Base-by-base conservation (phyloP, 2,329 filamentous ascomycete genomes). In the Nannizziopsis arthrosporioides region DNA sequence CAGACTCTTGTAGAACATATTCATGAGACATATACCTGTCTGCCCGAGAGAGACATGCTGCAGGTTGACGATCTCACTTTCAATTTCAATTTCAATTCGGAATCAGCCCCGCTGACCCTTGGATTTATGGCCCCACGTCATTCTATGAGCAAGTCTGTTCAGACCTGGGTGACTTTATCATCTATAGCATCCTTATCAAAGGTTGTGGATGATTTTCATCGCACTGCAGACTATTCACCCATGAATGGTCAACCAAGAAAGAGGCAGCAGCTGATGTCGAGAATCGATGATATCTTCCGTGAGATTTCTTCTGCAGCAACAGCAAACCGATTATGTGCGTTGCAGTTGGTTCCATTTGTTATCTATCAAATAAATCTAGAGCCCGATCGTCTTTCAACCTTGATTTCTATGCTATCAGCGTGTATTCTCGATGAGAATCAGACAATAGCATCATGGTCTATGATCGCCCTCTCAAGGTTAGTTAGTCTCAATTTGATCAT, bases 381-480 rank as follows among this genome's bases (percentile, higher is more conserved):
- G 2, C 55, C 66, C 30, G 74, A 80, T 30, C 75, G 78, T 9
- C 66, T 82, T 19, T 63, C 67, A 4, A 70, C 73, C 0, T 61
- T 82, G 3, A 60, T 92, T 2, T 70, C 73, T 7, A 73, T 76
- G 38, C 66, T 93, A 12, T 67, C 73, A 12, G 63, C 68, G 9
- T 72, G 75, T 46, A 77, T 84, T 38, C 73, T 77, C 8, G 84
- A 92, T 58, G 89, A 94, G 57, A 80, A 83, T 55, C 67, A 69
- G 11, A 64, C 66, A 7, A 69, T 82, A 36, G 77, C 81, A 6
- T 85, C 81, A 0, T 98, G 92, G 92, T 82, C 87, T 14, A 79
- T 94, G 70, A 64, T 95, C 45, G 82, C 81, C n/a, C 78, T 87
- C 60, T 73, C 85, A 53, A 85, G 84, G 86, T 89, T 69, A 60